Base-by-base conservation (phyloP, 2,329 filamentous ascomycete genomes). In the Stachybotrys chartarum region DNA sequence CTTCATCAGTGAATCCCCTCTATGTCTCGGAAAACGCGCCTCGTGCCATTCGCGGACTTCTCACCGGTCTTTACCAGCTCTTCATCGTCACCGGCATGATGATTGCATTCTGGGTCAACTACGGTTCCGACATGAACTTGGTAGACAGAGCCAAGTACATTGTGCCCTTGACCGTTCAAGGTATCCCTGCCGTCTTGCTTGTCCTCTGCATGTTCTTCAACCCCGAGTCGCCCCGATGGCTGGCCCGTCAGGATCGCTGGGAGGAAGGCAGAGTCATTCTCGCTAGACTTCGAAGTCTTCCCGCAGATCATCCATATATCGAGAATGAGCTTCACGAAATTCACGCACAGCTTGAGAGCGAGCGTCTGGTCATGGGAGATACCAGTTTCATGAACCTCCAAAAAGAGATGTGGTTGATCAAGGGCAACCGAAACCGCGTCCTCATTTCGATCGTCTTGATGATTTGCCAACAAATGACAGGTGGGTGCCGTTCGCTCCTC, bases 21-120 rank as follows among this genome's bases (percentile, higher is more conserved):
- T 85, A 84, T 65, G 80, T 86, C 35, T 78, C 81, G 0, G 83
- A 85, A 62, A 85, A 82, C 59, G 71, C 80, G 3, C 82, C 82
- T 4, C 77, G 79, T 46, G 79, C 78, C 39, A 83, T 84, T 56
- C 78, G 83, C 45, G 83, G 82, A 12, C 77, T 79, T 54, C 70
- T 85, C 0, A 82, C 80, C 0, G 82, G 82, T 56, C 76, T 84
- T 56, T 85, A 84, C 62, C 81, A 85, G 58, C 75, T 84, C 8
- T 82, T 83, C 62, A 74, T 82, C 47, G 77, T 78, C 11, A 73
- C 73, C 31, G 77, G 78, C 39, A 75, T 73, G 45, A 79, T 79
- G 73, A 67, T 78, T 31, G 76, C 77, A 1, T 81, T 79, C 58
- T 80, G 77, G 72, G 75, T 80, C 62, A 80, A 81, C 64, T 81